These are phyloP conservation scores for Suillus occidentalis DNA, from an alignment of 768 basidiomycete species.

Conservation along the genomic window DNA sequence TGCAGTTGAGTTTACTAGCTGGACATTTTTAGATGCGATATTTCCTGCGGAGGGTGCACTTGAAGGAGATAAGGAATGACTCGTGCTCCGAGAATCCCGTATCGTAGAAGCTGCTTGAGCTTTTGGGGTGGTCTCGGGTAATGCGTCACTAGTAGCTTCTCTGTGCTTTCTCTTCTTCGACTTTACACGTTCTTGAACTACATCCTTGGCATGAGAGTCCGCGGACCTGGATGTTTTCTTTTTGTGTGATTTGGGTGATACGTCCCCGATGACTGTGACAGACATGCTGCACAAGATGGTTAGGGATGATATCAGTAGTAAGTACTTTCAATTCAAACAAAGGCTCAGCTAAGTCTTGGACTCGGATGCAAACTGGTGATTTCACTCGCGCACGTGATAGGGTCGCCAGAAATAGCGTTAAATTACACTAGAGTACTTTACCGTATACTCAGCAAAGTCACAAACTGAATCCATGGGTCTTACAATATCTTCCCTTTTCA, in stretches of 20 bases:
- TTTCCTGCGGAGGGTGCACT: background rate
- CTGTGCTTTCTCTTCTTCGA: background rate
- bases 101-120: background rate
- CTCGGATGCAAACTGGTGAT: background rate
- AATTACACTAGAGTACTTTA: background rate
- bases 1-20: background rate
- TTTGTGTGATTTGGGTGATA: conserved; percentile 15
- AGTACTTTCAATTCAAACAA: background rate
- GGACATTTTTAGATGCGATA: background rate
- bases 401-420: background rate
- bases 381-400: background rate
- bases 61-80: background rate
- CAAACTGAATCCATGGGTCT: conserved; percentile 72
- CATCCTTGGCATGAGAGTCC: background rate
- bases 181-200: background rate
- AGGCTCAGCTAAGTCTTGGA: too few species aligned
- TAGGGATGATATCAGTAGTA: background rate
- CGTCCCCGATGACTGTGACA: background rate
- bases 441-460: background rate
- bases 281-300: background rate
- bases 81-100: background rate
- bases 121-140: background rate
- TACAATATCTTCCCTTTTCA: conserved; percentile 85
- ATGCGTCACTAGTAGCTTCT: background rate
- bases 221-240: conserved; percentile 6